Conservation (phyloP, 2,329 filamentous ascomycete species). For the Nannizziopsis barbatae region DNA sequence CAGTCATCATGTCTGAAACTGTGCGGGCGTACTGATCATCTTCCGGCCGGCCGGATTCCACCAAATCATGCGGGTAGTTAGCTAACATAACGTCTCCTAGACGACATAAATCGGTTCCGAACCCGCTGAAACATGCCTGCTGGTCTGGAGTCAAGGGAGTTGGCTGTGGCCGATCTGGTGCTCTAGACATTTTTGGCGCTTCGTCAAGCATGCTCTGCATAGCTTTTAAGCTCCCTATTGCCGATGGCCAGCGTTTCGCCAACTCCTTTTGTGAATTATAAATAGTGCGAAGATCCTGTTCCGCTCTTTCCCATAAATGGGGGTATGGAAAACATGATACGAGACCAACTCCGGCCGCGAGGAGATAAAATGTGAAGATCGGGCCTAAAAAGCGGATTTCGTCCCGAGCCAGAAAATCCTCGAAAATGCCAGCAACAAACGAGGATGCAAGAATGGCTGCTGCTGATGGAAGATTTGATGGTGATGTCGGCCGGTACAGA, state of each 20-base stretch:
- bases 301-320: slow-evolving; percentile 18
- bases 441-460: slow-evolving; percentile 34
- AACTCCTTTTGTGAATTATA: slow-evolving; percentile 22
- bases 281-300: slow-evolving; percentile 19
- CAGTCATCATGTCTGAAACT: slow-evolving; percentile 19
- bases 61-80: slow-evolving; percentile 12
- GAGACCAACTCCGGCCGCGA: slow-evolving; percentile 31
- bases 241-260: slow-evolving; percentile 23
- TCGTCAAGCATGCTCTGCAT: slow-evolving; percentile 21
- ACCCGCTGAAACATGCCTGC: slow-evolving; percentile 18
- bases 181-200: slow-evolving; percentile 10
- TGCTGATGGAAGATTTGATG: slow-evolving; percentile 25
- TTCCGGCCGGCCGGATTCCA: slow-evolving; percentile 12
- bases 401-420: slow-evolving; percentile 36
- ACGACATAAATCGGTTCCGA: slow-evolving; percentile 22
- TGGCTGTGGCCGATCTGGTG: slow-evolving; percentile 13
- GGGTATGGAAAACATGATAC: slow-evolving; percentile 27
- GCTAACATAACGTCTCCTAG: slow-evolving; percentile 19
- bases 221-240: slow-evolving; percentile 20
- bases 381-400: slow-evolving; percentile 35
- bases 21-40: slow-evolving; percentile 17
- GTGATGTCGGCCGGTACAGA: slow-evolving; percentile 27
- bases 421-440: slow-evolving; percentile 35
- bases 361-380: slow-evolving; percentile 36
- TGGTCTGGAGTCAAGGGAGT: slow-evolving; percentile 19